phyloP scores from a whole-genome alignment of 148 eudicot species.

The Drosera capensis region DNA sequence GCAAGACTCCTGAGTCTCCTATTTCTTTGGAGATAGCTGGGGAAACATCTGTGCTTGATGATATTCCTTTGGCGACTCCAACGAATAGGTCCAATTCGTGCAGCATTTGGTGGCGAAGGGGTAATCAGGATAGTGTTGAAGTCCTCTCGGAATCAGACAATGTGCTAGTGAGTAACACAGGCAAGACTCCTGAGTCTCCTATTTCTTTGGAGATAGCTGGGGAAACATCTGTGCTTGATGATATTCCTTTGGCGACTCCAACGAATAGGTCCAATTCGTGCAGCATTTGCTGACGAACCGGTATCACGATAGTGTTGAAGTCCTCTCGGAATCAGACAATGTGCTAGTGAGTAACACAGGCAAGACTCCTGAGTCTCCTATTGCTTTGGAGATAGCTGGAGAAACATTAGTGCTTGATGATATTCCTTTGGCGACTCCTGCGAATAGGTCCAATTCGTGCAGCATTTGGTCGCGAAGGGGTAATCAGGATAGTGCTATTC shows the following conservation, averaged over 20 bases:
- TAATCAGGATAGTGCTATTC: slow-evolving; percentile 24
- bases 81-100: no score
- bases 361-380: slow-evolving; percentile 10
- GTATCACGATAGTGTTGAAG: no score
- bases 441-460: slow-evolving; percentile 12
- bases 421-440: slow-evolving; percentile 19
- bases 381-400: slow-evolving; percentile 8
- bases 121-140: no score
- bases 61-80: no score
- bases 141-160: background rate
- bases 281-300: no score
- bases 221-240: slow-evolving; percentile 27
- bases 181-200: slow-evolving; percentile 9
- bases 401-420: slow-evolving; percentile 6
- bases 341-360: slow-evolving; percentile 1
- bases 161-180: slow-evolving; percentile 1
- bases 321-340: slow-evolving; percentile 1
- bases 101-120: no score
- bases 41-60: slow-evolving; percentile 27
- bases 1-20: slow-evolving; percentile 9
- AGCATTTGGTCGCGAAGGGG: slow-evolving; percentile 52
- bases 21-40: slow-evolving; percentile 11
- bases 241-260: no score
- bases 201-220: slow-evolving; percentile 11
- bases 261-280: no score